A percentile compares a stretch with the other conserved stretches of the same genome.
phyloP scores from a whole-genome alignment of 164 flowering plant genomes.

The Magnolia officinalis region DNA sequence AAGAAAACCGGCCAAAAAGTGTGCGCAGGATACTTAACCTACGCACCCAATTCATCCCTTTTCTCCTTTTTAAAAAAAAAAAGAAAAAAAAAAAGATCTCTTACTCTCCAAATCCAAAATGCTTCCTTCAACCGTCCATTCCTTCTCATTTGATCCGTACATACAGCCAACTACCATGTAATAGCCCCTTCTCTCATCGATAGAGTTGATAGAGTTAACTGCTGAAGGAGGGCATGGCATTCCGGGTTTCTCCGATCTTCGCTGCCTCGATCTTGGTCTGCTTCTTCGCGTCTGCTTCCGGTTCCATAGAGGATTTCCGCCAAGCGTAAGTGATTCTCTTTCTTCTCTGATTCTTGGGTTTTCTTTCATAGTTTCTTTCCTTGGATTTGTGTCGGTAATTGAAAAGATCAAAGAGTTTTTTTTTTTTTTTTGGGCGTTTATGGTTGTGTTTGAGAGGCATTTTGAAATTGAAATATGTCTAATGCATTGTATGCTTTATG shows the following conservation, averaged over 20 bases:
- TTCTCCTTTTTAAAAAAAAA: not conserved
- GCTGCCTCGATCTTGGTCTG: constrained; percentile 28
- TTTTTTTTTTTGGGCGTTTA: not conserved
- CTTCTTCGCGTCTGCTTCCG: constrained; percentile 37
- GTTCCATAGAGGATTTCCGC: constrained; percentile 47
- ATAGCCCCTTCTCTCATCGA: constrained; percentile 8
- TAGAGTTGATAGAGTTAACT: constrained; percentile 8
- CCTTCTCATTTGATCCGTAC: not conserved
- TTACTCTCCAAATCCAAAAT: constrained; percentile 10
- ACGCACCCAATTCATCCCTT: constrained; percentile 14
- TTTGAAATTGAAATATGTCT: not conserved
- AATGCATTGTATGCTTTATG: not conserved
- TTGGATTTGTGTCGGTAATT: not conserved
- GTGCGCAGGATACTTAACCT: constrained; percentile 29
- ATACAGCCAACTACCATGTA: constrained; percentile 1
- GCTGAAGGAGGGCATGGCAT: constrained; percentile 28
- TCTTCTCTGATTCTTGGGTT: not conserved
- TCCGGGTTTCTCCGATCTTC: constrained; percentile 26
- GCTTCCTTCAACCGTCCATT: not conserved
- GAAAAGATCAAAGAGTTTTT: not conserved
- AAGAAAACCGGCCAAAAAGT: constrained; percentile 4
- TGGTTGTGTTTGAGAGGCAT: not conserved
- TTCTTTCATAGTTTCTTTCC: not conserved
- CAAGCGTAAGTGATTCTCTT: constrained; percentile 61
- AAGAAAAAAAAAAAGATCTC: constrained; percentile 10